Evolutionary conservation across 129 eudicot species (phyloP), one percentile per base, ranked within the genome.

Genomic region (Logfia minima): DNA sequence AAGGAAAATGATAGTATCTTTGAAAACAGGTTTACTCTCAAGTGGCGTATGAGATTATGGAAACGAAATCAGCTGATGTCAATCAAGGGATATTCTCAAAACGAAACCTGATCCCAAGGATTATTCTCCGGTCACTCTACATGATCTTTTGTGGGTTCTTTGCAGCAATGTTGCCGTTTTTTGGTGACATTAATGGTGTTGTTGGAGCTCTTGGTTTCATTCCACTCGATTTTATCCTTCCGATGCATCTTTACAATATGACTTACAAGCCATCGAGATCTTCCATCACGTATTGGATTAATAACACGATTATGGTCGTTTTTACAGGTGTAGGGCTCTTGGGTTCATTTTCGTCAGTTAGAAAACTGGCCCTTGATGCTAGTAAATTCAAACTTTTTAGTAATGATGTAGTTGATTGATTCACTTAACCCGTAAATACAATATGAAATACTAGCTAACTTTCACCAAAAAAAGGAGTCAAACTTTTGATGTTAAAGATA

Each of bases 21-120:
- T 45, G 53, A 4, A 39, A 48, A 75, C 88, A 94, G 98, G 93
- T 94, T 35, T 94, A 95, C 59, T 91, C 99, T 63, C 99, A 95
- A 89, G 99, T 95, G 35, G 96, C 97, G 2, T 95, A 87, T 5
- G 99, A 95, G 89, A 87, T 95, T 23, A 88, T 95, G 96, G 99
- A 95, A 76, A 91, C 89, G 69, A 89, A 86, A 64, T 91, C 99
- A 1, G 99, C 99, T 0, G 97, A 91, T 53, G 89, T 82, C 75
- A 95, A 78, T 26, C 83, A 89, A 83, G 97, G 96, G 71, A 65
- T 89, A 74, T 91, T 95, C 85, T 91, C 99, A 5, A 91, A 76
- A 83, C 81, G 99, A 83, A 95, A 95, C 85, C 59, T 95, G 19
- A 78, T 95, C 28, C 99, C 99, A 0, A 80, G 99, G 34, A 79